These are phyloP conservation scores for Adansonia grandidieri DNA, from an alignment of 441 rosid species.

Conservation along the genomic window DNA sequence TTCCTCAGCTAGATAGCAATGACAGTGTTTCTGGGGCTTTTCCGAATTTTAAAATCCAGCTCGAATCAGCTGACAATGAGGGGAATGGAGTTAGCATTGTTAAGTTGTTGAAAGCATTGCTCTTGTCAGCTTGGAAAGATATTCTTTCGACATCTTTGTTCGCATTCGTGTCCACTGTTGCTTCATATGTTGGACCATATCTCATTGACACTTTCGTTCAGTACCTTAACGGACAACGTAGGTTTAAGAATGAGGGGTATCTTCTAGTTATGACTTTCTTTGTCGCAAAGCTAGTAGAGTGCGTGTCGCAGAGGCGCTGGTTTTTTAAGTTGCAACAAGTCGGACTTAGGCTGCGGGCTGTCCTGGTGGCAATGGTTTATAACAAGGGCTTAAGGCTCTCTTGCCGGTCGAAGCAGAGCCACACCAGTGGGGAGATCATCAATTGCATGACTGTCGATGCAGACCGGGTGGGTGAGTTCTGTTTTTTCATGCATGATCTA, in stretches of 20 bases:
- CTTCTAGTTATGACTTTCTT: slow-evolving; percentile 49
- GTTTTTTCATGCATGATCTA: slow-evolving; percentile 59
- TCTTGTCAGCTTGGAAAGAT: slow-evolving; percentile 65
- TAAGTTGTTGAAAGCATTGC: slow-evolving; percentile 63
- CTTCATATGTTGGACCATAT: slow-evolving; percentile 80
- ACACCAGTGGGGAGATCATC: slow-evolving; percentile 59
- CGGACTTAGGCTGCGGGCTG: slow-evolving; percentile 51
- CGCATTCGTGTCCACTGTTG: slow-evolving; percentile 46
- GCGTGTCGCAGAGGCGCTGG: slow-evolving; percentile 55
- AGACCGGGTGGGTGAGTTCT: slow-evolving; percentile 48
- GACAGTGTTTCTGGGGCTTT: slow-evolving; percentile 60
- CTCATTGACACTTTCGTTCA: slow-evolving; percentile 82
- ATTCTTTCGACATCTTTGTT: slow-evolving; percentile 49
- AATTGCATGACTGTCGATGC: slow-evolving; percentile 63
- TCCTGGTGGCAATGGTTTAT: slow-evolving; percentile 50
- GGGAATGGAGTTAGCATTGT: slow-evolving; percentile 47
- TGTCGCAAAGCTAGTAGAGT: slow-evolving; percentile 57
- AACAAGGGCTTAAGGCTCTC: slow-evolving; percentile 55
- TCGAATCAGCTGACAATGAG: slow-evolving; percentile 44
- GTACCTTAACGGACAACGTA: slow-evolving; percentile 60
- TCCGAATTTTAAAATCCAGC: slow-evolving; percentile 47
- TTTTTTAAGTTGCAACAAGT: slow-evolving; percentile 49
- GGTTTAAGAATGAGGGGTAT: slow-evolving; percentile 39
- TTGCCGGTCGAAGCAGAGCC: slow-evolving; percentile 44
- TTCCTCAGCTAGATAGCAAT: slow-evolving; percentile 66